Base-by-base conservation (phyloP, 495 filamentous ascomycete species). In the Neurospora discreta region DNA sequence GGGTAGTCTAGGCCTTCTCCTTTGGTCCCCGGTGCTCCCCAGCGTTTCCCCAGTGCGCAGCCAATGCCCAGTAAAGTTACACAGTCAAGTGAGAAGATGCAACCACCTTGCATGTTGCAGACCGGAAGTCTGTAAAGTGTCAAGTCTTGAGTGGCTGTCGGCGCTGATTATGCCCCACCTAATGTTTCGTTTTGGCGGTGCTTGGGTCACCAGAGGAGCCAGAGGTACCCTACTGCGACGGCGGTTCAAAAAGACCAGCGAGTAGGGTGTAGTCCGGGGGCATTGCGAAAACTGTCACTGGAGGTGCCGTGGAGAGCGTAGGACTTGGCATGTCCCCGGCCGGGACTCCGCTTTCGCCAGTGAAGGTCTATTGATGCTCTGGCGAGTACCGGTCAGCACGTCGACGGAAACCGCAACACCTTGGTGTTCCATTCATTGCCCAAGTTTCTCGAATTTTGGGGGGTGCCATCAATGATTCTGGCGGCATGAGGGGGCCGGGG, bases 91-190 rank as follows among this genome's bases (percentile, higher is more conserved):
- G 52, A 73, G 68, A 73, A 71, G 70, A 75, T 74, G 73, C 77
- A 75, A 65, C 46, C 70, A 68, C 72, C 74, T 68, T 77, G 78
- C 78, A 79, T 71, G 58, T 44, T 78, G 76, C 76, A 74, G 76
- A 69, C 73, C 73, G 74, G 72, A 71, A 70, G 73, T 75, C 71
- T 75, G 71, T 78, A 74, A 76, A 78, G 77, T 78, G 77, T 77
- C 78, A 77, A 39, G 46, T 69, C 65, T 77, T 80, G 78, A 80
- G 72, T 80, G 78, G 78, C 71, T 76, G 74, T 65, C 68, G 72
- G 46, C 60, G 40, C 70, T 60, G 73, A 70, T 71, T 71, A 69
- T 65, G 65, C 76, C 75, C 78, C 77, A 75, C 77, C 70, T 67
- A 23, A 70, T 60, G 70, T 52, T 18, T 71, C 70, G 76, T 77